Evolutionary conservation across 1,139 yeast species (phyloP), one percentile per base, ranked within the genome.

Genomic region (Eremothecium cymbalariae): DNA sequence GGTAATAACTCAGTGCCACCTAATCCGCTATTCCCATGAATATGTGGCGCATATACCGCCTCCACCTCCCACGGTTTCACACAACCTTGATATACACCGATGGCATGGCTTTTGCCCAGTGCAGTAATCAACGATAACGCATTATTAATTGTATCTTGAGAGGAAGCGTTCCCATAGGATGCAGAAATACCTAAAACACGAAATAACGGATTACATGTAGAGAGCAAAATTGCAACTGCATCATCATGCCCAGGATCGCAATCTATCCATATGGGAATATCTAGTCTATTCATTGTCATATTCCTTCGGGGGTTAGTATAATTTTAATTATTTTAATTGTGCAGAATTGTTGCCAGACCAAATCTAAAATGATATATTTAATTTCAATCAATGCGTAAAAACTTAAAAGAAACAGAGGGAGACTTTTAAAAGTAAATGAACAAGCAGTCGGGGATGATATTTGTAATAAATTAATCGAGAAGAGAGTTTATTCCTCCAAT

Each of bases 181-280:
- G 95, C 80, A 13, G 94, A 79, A 18, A 85, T 69, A 1, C 94
- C 95, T 3, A 80, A 54, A 7, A 85, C 60, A 8, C 74, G 53
- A 53, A 77, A 72, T 25, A 67, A 60, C 0, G 82, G 82, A 43
- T 74, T 69, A 51, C 69, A 74, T 4, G 74, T 62, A 0, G 83
- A 73, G 25, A 85, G 48, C 13, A 82, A 61, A 6, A 85, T 65
- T 7, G 94, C 95, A 34, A 83, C 71, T 2, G 85, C 82, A 51
- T 85, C 96, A 53, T 85, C 95, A 49, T 82, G 90, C 2, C 95
- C 95, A 0, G 95, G 94, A 53, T 85, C 95, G 53, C 95, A 85
- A 59, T 85, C 95, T n/a, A 85, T 57, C 95, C 95, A 82, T 5
- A 83, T 50, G 1, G 88, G 88, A 14, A 78, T 63, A 16, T 29